Conservation (phyloP, 2,329 filamentous ascomycete species). For the Macrophomina phaseolina region DNA sequence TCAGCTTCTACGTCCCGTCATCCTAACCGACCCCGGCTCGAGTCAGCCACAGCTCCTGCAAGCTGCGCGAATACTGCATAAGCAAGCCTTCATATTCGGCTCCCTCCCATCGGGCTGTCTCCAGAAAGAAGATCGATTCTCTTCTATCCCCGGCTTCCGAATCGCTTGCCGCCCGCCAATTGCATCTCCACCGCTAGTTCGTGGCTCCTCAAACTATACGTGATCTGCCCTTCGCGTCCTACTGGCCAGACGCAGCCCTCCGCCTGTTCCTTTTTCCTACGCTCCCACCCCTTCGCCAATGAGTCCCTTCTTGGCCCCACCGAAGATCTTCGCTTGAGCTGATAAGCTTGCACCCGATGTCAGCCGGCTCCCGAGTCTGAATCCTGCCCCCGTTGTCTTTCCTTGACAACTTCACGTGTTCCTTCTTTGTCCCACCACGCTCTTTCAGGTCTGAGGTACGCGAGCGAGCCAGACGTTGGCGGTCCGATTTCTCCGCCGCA, state of each 20-base stretch:
- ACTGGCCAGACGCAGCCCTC: background rate
- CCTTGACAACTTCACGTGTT: background rate
- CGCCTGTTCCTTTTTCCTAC: background rate
- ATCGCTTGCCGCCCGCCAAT: background rate
- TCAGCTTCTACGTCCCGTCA: background rate
- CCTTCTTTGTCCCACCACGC: background rate
- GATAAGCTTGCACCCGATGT: constrained; percentile 5
- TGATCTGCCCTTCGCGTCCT: constrained; percentile 2
- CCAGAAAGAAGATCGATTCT: background rate
- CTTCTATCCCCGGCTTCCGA: background rate
- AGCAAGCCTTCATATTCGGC: background rate
- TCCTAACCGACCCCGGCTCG: background rate
- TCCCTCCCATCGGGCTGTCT: constrained; percentile 2
- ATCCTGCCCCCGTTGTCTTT: background rate
- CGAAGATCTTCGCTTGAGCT: background rate
- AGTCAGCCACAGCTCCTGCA: constrained; percentile 1
- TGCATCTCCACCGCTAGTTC: background rate
- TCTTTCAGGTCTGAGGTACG: background rate
- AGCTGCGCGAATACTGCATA: background rate
- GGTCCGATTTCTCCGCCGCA: background rate
- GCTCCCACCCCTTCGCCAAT: background rate
- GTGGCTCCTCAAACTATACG: constrained; percentile 2
- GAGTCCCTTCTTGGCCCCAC: constrained; percentile 14
- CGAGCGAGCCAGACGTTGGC: background rate
- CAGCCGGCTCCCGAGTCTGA: background rate